Percentiles rank a stretch among this genome's conserved stretches.
Evolutionary conservation across 208 protist genomes (phyloP).

Genomic region (Wallacemonas sp.): DNA sequence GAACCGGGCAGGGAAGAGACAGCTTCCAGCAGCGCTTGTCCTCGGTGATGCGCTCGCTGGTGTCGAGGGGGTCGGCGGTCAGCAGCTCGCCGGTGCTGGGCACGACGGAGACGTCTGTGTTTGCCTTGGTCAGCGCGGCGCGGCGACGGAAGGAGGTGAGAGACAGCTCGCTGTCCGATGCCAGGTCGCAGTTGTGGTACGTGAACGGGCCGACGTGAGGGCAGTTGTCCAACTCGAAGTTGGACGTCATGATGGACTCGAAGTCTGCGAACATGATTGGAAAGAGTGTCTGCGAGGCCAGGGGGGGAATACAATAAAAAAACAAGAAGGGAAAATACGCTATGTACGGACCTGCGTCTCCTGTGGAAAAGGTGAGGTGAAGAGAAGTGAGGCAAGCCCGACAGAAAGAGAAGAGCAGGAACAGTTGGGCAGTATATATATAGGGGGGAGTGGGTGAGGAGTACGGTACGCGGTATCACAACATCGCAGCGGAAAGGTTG

Average conservation of each 20-base stretch:
- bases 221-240: constrained; percentile 79
- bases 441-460: no score
- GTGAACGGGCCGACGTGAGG: constrained; percentile 83
- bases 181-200: constrained; percentile 60
- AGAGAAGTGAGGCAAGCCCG: no score
- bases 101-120: constrained; percentile 30
- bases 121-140: constrained; percentile 8
- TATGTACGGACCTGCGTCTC: no score
- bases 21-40: constrained; percentile 78
- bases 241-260: constrained; percentile 67
- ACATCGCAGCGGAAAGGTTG: no score
- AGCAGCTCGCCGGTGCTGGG: constrained; percentile 58
- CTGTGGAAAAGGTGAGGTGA: no score
- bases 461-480: no score
- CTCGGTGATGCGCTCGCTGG: constrained; percentile 52
- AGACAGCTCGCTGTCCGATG: constrained; percentile 21
- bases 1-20: constrained; percentile 75
- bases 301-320: constrained; percentile 23
- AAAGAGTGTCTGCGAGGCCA: no score
- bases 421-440: no score
- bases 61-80: constrained; percentile 79
- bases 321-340: constrained; percentile 13
- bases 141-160: constrained; percentile 31
- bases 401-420: no score
- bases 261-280: constrained; percentile 66